These are phyloP conservation scores for Xanthoconium purpureum DNA, from an alignment of 768 basidiomycete genomes.

Conservation along the genomic window DNA sequence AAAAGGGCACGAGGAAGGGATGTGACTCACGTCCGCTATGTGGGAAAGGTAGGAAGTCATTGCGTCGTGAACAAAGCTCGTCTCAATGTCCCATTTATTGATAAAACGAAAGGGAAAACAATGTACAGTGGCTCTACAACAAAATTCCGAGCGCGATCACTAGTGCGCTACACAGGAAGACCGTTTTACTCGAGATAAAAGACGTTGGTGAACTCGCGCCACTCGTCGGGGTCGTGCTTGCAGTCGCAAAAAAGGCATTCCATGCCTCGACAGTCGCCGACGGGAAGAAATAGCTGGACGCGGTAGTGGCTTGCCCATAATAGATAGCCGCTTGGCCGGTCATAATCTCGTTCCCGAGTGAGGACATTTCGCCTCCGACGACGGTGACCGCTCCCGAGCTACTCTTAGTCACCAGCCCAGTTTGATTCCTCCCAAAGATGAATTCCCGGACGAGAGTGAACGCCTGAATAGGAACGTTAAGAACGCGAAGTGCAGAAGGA, in stretches of 20 bases:
- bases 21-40: background rate
- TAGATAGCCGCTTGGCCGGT: constrained; percentile 54
- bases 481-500: background rate
- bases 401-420: constrained; percentile 48
- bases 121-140: background rate
- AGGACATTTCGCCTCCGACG: constrained; percentile 48
- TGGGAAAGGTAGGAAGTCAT: background rate
- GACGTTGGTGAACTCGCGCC: too few species aligned
- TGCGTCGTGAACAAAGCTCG: constrained; percentile 11
- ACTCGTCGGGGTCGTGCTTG: too few species aligned
- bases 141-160: background rate
- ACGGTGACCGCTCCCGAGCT: constrained; percentile 29
- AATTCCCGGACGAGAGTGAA: constrained; percentile 62
- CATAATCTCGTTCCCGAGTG: constrained; percentile 45
- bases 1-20: too few species aligned
- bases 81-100: too few species aligned
- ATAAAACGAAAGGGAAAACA: background rate
- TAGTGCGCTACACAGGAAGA: background rate
- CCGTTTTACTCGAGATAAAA: background rate
- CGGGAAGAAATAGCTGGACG: too few species aligned
- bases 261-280: too few species aligned
- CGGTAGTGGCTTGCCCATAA: constrained; percentile 36
- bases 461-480: constrained; percentile 39
- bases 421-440: constrained; percentile 59
- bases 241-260: too few species aligned